Evolutionary conservation across 257 asterid genomes (phyloP).

Genomic region (Solanum neorickii): DNA sequence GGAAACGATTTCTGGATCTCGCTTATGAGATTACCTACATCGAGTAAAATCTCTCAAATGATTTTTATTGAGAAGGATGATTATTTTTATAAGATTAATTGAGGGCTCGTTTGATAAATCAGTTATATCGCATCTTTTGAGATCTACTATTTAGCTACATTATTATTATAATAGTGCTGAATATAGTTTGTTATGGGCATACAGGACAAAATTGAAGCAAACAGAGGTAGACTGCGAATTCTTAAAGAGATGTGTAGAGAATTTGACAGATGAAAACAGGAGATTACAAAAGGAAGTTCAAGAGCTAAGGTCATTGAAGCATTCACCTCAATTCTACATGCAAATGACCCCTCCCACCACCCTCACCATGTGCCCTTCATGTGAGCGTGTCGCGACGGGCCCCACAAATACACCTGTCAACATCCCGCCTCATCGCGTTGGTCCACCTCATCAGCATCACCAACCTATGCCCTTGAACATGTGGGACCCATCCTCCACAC

Average conservation of each 20-base stretch:
- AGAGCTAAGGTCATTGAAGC: constrained; percentile 54
- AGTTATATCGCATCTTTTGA: not conserved
- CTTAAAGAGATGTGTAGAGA: constrained; percentile 68
- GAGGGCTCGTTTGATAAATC: not conserved
- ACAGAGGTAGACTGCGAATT: constrained; percentile 73
- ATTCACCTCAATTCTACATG: constrained; percentile 75
- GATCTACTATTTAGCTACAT: no score
- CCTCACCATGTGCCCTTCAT: constrained; percentile 85
- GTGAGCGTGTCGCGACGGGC: constrained; percentile 43
- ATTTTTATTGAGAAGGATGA: no score
- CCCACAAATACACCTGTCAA: constrained; percentile 1
- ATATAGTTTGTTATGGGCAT: not conserved
- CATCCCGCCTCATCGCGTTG: not conserved
- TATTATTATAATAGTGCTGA: not conserved
- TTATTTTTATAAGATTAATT: no score
- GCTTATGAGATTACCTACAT: no score
- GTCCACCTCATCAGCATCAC: constrained; percentile 1
- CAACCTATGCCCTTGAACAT: constrained; percentile 42
- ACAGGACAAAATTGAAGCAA: constrained; percentile 82
- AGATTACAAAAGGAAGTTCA: constrained; percentile 70
- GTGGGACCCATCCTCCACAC: constrained; percentile 25
- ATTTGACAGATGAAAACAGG: constrained; percentile 55
- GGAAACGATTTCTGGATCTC: not conserved
- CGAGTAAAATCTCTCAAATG: no score
- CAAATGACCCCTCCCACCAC: constrained; percentile 74